A percentile compares a stretch with the other conserved stretches of the same genome.
Evolutionary conservation across 495 filamentous ascomycete species (phyloP).

Genomic region (Ramalina intermedia): DNA sequence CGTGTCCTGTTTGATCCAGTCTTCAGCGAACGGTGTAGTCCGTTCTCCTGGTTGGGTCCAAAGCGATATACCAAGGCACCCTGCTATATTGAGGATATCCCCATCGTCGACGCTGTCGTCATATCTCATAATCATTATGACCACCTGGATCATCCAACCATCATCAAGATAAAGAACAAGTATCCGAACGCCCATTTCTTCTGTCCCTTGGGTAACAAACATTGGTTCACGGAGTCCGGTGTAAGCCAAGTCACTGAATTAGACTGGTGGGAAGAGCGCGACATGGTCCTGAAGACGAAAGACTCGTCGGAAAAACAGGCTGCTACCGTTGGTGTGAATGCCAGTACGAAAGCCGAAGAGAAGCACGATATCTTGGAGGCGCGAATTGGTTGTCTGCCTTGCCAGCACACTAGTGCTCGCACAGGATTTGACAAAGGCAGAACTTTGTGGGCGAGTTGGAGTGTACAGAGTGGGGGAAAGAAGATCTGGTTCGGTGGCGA

Average conservation of each 20-base stretch:
- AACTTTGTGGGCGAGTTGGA: conserved; percentile 86
- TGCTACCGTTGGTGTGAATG: conserved; percentile 6
- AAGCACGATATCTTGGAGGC: conserved; percentile 44
- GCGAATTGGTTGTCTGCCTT: conserved; percentile 68
- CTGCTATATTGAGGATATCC: conserved; percentile 66
- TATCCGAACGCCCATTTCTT: conserved; percentile 81
- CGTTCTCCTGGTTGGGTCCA: conserved; percentile 55
- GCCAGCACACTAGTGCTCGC: conserved; percentile 69
- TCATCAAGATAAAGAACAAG: conserved; percentile 51
- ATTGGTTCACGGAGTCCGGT: conserved; percentile 62
- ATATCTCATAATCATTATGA: conserved; percentile 95
- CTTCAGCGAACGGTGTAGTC: conserved; percentile 76
- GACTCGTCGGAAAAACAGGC: background rate
- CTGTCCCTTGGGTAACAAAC: conserved; percentile 72
- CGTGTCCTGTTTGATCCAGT: conserved; percentile 93
- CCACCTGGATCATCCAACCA: conserved; percentile 65
- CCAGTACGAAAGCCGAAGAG: conserved; percentile 3
- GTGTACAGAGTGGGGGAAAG: conserved; percentile 57
- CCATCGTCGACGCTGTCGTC: conserved; percentile 71
- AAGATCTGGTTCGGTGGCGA: conserved; percentile 66
- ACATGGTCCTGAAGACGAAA: conserved; percentile 41
- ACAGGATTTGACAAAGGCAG: conserved; percentile 48
- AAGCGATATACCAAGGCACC: conserved; percentile 71
- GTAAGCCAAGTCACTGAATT: conserved; percentile 69
- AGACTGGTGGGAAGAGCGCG: conserved; percentile 89